Conservation (phyloP, 1,284 basidiomycete genomes). For the Coniophora puteana region DNA sequence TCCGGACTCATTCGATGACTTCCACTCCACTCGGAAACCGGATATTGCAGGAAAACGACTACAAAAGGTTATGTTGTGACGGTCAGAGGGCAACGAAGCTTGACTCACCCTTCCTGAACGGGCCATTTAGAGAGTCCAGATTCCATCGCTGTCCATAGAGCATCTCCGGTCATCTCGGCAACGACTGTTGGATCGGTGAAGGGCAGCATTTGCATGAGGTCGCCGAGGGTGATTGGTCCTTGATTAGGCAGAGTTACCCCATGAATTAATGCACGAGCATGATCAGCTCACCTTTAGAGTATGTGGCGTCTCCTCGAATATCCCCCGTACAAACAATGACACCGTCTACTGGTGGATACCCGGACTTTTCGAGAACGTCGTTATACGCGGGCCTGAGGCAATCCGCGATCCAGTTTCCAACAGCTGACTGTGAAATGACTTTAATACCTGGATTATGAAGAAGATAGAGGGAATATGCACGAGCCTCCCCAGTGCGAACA, state of each 20-base stretch:
- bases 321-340: constrained; percentile 57
- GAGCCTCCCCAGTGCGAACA: constrained; percentile 4
- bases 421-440: no score
- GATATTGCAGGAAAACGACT: constrained; percentile 67
- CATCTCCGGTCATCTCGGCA: constrained; percentile 57
- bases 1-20: no score
- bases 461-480: not conserved
- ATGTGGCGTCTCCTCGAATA: constrained; percentile 58
- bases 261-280: not conserved
- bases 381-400: no score
- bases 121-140: constrained; percentile 49
- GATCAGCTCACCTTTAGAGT: constrained; percentile 43
- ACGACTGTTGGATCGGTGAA: constrained; percentile 68
- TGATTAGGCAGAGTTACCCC: constrained; percentile 1
- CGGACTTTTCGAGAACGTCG: no score
- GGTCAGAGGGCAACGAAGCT: no score
- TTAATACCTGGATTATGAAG: no score
- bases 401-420: no score
- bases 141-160: constrained; percentile 63
- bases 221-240: constrained; percentile 55
- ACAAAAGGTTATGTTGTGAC: constrained; percentile 4
- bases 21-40: constrained; percentile 62
- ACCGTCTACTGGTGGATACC: no score
- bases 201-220: constrained; percentile 61
- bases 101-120: no score